phyloP scores from a whole-genome alignment of 2,329 filamentous ascomycete species.

The Aspergillus chevalieri region DNA sequence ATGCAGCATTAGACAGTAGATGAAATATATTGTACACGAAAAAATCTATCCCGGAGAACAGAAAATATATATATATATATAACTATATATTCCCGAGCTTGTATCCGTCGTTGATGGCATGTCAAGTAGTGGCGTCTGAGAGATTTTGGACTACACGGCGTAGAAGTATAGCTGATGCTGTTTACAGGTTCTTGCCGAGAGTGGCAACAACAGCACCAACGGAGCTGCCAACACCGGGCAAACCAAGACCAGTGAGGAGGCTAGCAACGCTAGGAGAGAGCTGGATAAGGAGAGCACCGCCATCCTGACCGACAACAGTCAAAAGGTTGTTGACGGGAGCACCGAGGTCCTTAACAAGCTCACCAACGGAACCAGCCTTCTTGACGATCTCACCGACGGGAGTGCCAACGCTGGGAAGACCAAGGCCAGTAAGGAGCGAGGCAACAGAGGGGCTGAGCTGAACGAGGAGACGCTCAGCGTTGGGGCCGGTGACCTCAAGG shows the following conservation, averaged over 20 bases:
- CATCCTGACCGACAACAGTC: constrained; percentile 16
- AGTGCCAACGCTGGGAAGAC: constrained; percentile 19
- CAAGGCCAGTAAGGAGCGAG: constrained; percentile 21
- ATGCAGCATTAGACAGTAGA: too few species aligned
- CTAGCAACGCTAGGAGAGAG: constrained; percentile 15
- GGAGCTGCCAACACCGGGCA: constrained; percentile 20
- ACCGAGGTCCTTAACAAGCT: constrained; percentile 20
- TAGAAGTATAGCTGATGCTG: too few species aligned
- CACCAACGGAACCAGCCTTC: constrained; percentile 19
- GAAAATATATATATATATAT: too few species aligned
- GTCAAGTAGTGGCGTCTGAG: too few species aligned
- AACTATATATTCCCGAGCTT: too few species aligned
- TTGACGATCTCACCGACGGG: constrained; percentile 22
- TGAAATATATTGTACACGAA: too few species aligned
- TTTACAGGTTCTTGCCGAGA: constrained; percentile 8
- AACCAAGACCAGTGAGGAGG: constrained; percentile 18
- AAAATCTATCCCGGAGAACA: too few species aligned
- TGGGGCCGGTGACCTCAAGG: constrained; percentile 24
- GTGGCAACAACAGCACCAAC: constrained; percentile 21
- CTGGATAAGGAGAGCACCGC: constrained; percentile 15
- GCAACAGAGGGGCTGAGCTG: constrained; percentile 26
- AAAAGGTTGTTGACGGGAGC: constrained; percentile 14
- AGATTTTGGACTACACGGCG: too few species aligned
- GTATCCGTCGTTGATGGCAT: too few species aligned
- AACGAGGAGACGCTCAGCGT: constrained; percentile 24